Evolutionary conservation across 768 basidiomycete species (phyloP).

Genomic region (Botryobasidium botryosum): DNA sequence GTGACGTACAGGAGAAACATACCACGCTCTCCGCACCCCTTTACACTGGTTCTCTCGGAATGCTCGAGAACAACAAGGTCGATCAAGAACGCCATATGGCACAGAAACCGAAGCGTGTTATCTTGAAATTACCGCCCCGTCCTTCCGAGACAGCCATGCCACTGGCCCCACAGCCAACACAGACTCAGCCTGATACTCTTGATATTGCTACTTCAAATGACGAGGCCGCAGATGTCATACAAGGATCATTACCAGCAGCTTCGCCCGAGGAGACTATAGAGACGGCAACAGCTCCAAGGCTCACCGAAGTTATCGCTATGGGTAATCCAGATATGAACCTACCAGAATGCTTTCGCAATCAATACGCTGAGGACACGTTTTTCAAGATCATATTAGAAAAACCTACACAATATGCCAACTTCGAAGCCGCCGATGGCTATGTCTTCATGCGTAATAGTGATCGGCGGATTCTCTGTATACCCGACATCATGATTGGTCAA

Average conservation of each 20-base stretch:
- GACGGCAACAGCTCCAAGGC: neutral
- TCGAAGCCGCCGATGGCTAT: neutral
- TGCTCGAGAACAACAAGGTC: neutral
- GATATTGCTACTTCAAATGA: no score
- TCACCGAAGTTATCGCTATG: conserved; percentile 3
- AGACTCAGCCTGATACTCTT: no score
- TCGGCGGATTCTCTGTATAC: neutral
- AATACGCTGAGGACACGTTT: conserved; percentile 15
- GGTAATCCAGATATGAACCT: conserved; percentile 12
- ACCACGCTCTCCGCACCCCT: neutral
- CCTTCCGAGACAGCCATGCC: no score
- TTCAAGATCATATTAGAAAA: conserved; percentile 15
- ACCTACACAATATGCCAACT: conserved; percentile 1
- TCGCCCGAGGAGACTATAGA: neutral
- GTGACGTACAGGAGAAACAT: neutral
- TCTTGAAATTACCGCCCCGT: no score
- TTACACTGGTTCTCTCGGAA: neutral
- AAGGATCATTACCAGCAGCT: neutral
- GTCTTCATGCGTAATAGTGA: neutral
- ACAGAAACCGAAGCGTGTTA: no score
- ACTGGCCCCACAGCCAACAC: no score
- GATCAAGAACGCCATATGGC: no score
- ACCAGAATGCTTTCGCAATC: conserved; percentile 6
- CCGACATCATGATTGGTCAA: neutral
- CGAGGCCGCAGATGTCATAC: neutral